Evolutionary conservation across 441 rosid species (phyloP).

Genomic region (Syzygium malaccense): DNA sequence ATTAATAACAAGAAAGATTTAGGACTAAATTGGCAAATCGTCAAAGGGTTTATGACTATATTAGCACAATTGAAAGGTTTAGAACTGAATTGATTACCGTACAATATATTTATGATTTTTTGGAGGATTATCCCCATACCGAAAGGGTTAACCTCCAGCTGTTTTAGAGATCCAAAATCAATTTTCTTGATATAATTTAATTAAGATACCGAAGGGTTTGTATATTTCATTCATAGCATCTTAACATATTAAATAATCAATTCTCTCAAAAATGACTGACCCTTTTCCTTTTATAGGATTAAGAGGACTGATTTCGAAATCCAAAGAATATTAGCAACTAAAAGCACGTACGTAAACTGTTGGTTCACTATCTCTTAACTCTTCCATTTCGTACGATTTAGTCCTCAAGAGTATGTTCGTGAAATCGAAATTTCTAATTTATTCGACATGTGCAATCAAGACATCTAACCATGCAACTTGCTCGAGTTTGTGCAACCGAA

Average conservation of each 20-base stretch:
- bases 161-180: not conserved
- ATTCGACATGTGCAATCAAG: not conserved
- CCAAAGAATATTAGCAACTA: not conserved
- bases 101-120: not conserved
- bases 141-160: not conserved
- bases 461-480: rapidly evolving
- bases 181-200: not conserved
- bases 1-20: too few relatives aligned
- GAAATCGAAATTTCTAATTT: not conserved
- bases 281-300: not conserved
- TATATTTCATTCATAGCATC: not conserved
- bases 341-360: not conserved
- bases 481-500: rapidly evolving
- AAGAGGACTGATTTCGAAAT: not conserved
- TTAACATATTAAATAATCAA: not conserved
- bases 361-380: not conserved
- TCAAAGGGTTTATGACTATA: too few relatives aligned
- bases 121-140: not conserved
- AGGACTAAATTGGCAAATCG: too few relatives aligned
- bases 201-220: not conserved
- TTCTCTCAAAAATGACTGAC: not conserved
- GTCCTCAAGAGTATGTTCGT: not conserved
- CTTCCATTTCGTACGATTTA: not conserved
- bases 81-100: rapidly evolving
- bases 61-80: not conserved